A percentile compares a stretch with the other conserved stretches of the same genome.
Conservation (phyloP, 1,284 basidiomycete species). For the Ceratobasidium theobromae region DNA sequence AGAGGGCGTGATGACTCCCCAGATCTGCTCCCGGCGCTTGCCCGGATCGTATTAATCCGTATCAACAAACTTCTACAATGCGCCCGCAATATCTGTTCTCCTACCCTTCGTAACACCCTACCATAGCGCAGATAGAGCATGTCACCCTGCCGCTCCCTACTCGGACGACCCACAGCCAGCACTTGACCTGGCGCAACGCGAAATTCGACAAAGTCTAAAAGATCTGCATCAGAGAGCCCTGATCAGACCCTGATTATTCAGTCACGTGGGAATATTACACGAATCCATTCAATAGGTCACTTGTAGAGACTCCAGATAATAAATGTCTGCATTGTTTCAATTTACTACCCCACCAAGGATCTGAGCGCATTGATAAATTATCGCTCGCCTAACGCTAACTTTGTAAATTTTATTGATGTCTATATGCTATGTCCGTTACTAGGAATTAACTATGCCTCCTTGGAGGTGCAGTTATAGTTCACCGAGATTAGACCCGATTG, state of each 20-base stretch:
- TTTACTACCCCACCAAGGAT: too few species aligned
- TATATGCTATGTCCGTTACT: too few species aligned
- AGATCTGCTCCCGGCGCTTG: constrained; percentile 28
- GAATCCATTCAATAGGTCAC: background rate
- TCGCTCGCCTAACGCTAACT: too few species aligned
- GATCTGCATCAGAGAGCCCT: constrained; percentile 10
- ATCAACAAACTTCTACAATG: background rate
- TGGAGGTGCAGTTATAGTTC: too few species aligned
- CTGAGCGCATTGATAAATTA: too few species aligned
- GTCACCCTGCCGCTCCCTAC: background rate
- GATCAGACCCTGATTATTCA: constrained; percentile 3
- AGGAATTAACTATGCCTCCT: too few species aligned
- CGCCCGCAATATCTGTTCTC: background rate
- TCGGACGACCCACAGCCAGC: background rate
- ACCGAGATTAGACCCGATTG: too few species aligned
- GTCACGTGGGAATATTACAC: background rate
- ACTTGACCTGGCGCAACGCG: background rate
- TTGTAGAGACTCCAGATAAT: background rate
- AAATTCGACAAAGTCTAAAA: constrained; percentile 13
- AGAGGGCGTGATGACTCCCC: constrained; percentile 29
- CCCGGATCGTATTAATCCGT: constrained; percentile 25
- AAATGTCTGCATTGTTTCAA: too few species aligned
- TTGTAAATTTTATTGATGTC: too few species aligned
- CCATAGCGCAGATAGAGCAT: constrained; percentile 19
- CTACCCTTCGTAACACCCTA: background rate